phyloP scores from a whole-genome alignment of 768 basidiomycete genomes.

The Panaeolus papilionaceus region DNA sequence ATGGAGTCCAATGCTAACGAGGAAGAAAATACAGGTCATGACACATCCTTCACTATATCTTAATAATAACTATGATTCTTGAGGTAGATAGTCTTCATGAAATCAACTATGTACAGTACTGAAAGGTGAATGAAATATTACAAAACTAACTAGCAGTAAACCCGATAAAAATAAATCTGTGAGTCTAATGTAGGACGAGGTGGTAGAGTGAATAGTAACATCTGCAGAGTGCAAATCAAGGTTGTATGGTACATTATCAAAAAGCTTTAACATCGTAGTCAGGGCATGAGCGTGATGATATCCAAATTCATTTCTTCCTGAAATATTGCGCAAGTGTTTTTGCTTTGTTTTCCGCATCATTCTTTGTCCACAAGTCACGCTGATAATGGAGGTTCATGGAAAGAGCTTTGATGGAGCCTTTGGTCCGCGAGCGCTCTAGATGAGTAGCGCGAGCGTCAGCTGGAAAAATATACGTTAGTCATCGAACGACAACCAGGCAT shows the following conservation, averaged over 20 bases:
- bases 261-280: not conserved
- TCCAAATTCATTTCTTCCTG: constrained; percentile 24
- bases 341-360: constrained; percentile 22
- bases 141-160: not conserved
- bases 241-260: constrained; percentile 2
- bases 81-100: not conserved
- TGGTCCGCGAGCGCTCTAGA: constrained; percentile 77
- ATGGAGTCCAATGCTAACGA: not conserved
- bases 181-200: not conserved
- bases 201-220: not conserved
- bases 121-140: not conserved
- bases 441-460: constrained; percentile 78
- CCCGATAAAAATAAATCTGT: not conserved
- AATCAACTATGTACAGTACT: not conserved
- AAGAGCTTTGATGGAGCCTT: constrained; percentile 70
- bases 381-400: constrained; percentile 71
- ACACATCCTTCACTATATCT: not conserved
- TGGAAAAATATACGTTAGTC: constrained; percentile 30
- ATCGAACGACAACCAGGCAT: not conserved
- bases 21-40: not conserved
- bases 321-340: constrained; percentile 33
- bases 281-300: not conserved
- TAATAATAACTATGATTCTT: not conserved
- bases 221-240: not conserved
- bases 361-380: constrained; percentile 38